Percentiles rank a stretch among this genome's conserved stretches.
phyloP scores from a whole-genome alignment of 192 early-diverging fungal genomes.

The Mortierella claussenii region DNA sequence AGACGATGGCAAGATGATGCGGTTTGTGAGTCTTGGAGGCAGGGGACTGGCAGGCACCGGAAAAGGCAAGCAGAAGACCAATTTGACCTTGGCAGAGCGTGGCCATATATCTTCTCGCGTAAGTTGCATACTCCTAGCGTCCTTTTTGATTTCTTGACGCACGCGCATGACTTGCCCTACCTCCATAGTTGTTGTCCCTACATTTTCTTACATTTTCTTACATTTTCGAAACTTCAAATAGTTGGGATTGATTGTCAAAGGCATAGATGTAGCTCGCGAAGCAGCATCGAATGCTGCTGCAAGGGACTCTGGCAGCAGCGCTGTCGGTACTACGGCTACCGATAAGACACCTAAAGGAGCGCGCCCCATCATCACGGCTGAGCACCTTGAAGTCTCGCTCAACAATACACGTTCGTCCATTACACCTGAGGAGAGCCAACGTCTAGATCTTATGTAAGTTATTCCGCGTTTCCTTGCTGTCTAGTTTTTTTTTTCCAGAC shows the following conservation, averaged over 20 bases:
- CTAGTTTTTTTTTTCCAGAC: conserved; percentile 14
- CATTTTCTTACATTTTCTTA: conserved; percentile 1
- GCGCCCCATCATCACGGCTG: conserved; percentile 42
- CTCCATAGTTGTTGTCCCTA: not conserved
- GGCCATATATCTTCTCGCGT: conserved; percentile 64
- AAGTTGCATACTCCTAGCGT: no score
- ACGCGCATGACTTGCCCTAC: no score
- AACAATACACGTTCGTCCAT: conserved; percentile 72
- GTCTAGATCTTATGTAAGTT: conserved; percentile 65
- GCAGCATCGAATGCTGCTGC: conserved; percentile 23
- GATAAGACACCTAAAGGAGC: conserved; percentile 31
- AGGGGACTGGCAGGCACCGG: conserved; percentile 14
- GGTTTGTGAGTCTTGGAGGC: conserved; percentile 43
- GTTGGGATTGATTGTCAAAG: conserved; percentile 53
- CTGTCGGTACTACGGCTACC: conserved; percentile 2
- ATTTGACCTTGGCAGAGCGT: conserved; percentile 63
- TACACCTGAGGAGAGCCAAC: conserved; percentile 60
- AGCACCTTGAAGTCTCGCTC: conserved; percentile 68
- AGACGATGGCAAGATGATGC: conserved; percentile 52
- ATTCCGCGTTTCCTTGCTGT: not conserved
- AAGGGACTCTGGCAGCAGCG: conserved; percentile 29
- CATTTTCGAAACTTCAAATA: conserved; percentile 9
- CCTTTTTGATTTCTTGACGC: no score
- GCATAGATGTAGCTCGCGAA: conserved; percentile 29
- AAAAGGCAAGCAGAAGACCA: conserved; percentile 42